Conservation (phyloP, 495 filamentous ascomycete genomes). For the Neohortaea acidophila region DNA sequence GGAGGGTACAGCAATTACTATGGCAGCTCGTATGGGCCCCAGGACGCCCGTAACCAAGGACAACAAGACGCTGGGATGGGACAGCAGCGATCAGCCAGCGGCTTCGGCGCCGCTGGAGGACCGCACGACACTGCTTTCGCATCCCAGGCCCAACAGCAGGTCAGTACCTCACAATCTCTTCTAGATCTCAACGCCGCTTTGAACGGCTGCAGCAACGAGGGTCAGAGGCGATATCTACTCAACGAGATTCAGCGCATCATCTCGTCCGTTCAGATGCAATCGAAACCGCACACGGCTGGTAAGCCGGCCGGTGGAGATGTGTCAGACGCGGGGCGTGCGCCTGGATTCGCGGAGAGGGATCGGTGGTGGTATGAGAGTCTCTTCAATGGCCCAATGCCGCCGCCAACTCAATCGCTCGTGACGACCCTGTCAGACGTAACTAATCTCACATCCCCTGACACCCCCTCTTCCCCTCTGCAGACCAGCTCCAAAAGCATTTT, state of each 20-base stretch:
- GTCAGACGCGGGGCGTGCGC: background rate
- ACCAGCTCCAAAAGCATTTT: background rate
- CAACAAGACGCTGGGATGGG: conserved; percentile 58
- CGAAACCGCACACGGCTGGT: too few species aligned
- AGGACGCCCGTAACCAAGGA: conserved; percentile 36
- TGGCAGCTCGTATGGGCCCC: conserved; percentile 53
- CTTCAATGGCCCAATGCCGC: background rate
- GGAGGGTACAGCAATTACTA: conserved; percentile 69
- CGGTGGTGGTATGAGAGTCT: background rate
- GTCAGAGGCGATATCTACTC: background rate
- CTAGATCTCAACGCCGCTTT: background rate
- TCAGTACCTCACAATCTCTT: conserved; percentile 16
- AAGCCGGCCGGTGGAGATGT: too few species aligned
- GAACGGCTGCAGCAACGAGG: background rate
- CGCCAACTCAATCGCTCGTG: background rate
- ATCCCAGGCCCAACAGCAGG: conserved; percentile 26
- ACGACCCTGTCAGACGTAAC: conserved; percentile 3
- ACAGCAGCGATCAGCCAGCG: conserved; percentile 56
- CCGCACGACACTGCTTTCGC: conserved; percentile 48
- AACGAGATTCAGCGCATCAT: conserved; percentile 1
- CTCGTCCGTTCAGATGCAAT: background rate
- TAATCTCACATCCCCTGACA: background rate
- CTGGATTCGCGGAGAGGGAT: background rate
- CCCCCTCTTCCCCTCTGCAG: conserved; percentile 1
- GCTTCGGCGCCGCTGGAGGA: conserved; percentile 61